Conservation (phyloP, 768 basidiomycete species). For the Lactarius vividus region DNA sequence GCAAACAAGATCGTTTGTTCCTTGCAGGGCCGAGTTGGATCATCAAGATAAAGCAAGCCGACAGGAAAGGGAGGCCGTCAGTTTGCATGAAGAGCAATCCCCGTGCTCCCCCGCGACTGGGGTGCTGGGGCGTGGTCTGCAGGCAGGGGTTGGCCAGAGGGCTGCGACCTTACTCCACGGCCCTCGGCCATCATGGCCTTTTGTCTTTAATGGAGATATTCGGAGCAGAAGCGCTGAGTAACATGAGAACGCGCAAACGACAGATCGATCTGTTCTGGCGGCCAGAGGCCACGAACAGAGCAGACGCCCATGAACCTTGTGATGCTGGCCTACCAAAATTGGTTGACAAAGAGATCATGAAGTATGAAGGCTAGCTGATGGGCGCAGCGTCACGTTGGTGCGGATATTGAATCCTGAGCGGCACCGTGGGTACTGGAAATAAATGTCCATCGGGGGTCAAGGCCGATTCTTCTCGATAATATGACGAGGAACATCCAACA, state of each 20-base stretch:
- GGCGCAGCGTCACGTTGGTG: constrained; percentile 22
- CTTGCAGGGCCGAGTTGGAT: not conserved
- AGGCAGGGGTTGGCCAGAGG: not conserved
- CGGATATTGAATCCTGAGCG: constrained; percentile 12
- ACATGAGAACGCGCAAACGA: constrained; percentile 9
- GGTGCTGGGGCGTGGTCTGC: not conserved
- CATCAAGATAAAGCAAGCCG: not conserved
- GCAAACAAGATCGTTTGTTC: not conserved
- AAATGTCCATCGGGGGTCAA: not conserved
- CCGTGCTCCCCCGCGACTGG: not conserved
- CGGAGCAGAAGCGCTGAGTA: constrained; percentile 1
- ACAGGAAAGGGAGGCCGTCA: not conserved
- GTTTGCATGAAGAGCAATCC: not conserved
- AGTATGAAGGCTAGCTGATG: constrained; percentile 22
- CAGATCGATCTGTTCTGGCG: constrained; percentile 14
- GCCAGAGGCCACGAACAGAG: constrained; percentile 15
- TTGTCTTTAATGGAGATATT: constrained; percentile 21
- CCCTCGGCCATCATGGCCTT: constrained; percentile 2
- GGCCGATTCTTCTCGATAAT: not conserved
- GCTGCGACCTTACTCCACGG: constrained; percentile 1
- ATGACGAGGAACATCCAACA: not conserved
- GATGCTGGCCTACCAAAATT: constrained; percentile 14
- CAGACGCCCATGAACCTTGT: constrained; percentile 10
- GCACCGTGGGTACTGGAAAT: constrained; percentile 18
- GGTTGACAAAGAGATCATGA: constrained; percentile 9